These are phyloP conservation scores for Mycena maculata DNA, from an alignment of 768 basidiomycete genomes.

Conservation along the genomic window DNA sequence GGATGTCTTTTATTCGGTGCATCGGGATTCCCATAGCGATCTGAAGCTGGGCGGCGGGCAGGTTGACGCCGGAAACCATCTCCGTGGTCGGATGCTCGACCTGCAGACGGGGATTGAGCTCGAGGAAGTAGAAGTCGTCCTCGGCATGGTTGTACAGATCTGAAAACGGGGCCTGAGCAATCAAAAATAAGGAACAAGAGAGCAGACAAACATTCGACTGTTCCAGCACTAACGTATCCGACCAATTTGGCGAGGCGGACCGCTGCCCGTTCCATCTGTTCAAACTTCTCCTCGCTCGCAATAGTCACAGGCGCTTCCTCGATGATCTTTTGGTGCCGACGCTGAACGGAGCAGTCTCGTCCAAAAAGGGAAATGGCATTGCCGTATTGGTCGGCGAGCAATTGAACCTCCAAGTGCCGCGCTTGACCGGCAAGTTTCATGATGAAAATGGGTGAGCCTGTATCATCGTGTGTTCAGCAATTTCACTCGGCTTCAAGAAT, in stretches of 20 bases:
- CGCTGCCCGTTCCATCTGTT: conserved; percentile 99
- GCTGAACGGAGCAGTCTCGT: conserved; percentile 98
- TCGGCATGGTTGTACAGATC: conserved; percentile 96
- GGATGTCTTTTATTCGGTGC: conserved; percentile 95
- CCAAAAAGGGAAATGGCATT: conserved; percentile 99
- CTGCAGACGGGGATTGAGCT: conserved; percentile 98
- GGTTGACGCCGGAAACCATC: conserved; percentile 99
- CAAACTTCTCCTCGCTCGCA: conserved; percentile 90
- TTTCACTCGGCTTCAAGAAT: conserved; percentile 20
- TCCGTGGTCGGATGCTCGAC: conserved; percentile 99
- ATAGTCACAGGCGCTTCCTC: conserved; percentile 99
- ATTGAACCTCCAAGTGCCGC: conserved; percentile 97
- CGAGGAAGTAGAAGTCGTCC: conserved; percentile 96
- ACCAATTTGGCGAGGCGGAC: conserved; percentile 98
- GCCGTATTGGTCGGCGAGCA: conserved; percentile 98
- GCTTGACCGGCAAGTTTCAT: conserved; percentile 99
- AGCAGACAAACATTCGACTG: conserved; percentile 86
- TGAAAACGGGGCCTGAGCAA: conserved; percentile 43
- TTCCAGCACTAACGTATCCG: conserved; percentile 98
- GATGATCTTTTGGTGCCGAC: conserved; percentile 99
- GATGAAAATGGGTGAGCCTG: conserved; percentile 98
- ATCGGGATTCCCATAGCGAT: conserved; percentile 98
- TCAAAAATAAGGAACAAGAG: conserved; percentile 16
- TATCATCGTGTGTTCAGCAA: conserved; percentile 23
- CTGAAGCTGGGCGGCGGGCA: conserved; percentile 97